Evolutionary conservation across 1,284 basidiomycete genomes (phyloP).

Genomic region (Melampsora larici-populina): DNA sequence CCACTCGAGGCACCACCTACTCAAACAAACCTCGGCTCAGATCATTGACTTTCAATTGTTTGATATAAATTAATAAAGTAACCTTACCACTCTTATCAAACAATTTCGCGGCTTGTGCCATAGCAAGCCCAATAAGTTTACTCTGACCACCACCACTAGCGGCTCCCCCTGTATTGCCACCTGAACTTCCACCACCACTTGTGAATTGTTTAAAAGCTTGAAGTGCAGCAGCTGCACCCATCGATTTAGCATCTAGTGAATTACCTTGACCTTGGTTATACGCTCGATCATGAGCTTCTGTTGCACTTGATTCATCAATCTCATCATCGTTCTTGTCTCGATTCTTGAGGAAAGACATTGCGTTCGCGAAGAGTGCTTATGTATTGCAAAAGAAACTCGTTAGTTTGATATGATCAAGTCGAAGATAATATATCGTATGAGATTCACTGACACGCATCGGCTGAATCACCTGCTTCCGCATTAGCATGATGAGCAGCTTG

Average conservation of each 20-base stretch:
- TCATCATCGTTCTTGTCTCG: slow-evolving; percentile 31
- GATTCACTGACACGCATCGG: slow-evolving; percentile 29
- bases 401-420: not conserved
- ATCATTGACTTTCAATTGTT: not conserved
- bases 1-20: slow-evolving; percentile 32
- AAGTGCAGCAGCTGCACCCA: slow-evolving; percentile 39
- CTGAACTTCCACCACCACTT: slow-evolving; percentile 14
- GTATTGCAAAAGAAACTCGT: not conserved
- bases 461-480: slow-evolving; percentile 19
- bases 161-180: not conserved
- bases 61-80: not conserved
- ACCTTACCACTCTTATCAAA: slow-evolving; percentile 30
- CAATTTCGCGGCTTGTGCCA: slow-evolving; percentile 40
- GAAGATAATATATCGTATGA: not conserved
- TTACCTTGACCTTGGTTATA: slow-evolving; percentile 31
- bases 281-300: slow-evolving; percentile 35
- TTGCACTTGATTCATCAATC: slow-evolving; percentile 19
- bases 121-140: slow-evolving; percentile 37
- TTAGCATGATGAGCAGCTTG: slow-evolving; percentile 34
- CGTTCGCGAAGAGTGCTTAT: slow-evolving; percentile 32
- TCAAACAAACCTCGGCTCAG: not conserved
- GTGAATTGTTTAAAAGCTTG: slow-evolving; percentile 37
- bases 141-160: slow-evolving; percentile 1
- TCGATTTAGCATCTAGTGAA: slow-evolving; percentile 39
- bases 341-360: slow-evolving; percentile 27